These are phyloP conservation scores for Musa acuminata DNA, from an alignment of 176 grass and related monocot genomes.

Conservation along the genomic window DNA sequence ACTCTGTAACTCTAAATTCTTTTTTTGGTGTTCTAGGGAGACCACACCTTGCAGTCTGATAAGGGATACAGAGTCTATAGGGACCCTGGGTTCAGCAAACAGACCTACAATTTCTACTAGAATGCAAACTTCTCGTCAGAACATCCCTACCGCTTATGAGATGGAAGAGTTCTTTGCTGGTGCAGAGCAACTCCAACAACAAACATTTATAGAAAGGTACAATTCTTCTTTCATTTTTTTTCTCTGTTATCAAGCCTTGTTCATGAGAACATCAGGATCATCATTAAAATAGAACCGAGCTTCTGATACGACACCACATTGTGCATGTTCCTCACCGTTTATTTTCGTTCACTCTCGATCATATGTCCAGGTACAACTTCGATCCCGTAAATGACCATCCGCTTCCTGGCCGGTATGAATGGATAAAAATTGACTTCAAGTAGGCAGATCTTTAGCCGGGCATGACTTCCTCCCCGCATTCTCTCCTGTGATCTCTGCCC, in stretches of 20 bases:
- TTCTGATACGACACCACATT: no score
- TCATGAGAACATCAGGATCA: no score
- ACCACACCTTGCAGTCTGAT: constrained; percentile 39
- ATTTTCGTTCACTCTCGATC: background rate
- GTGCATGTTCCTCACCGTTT: background rate
- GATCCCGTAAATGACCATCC: constrained; percentile 16
- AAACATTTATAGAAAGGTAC: constrained; percentile 10
- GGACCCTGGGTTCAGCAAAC: constrained; percentile 31
- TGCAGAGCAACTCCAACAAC: constrained; percentile 1
- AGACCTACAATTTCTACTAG: constrained; percentile 15
- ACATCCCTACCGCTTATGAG: constrained; percentile 17
- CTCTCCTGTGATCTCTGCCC: constrained; percentile 13
- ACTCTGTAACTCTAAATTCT: background rate
- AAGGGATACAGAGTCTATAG: constrained; percentile 9
- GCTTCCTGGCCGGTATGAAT: constrained; percentile 16
- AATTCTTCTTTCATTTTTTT: background rate
- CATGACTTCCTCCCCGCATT: background rate
- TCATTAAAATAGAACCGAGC: no score
- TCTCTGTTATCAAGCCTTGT: background rate
- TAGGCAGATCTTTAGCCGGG: background rate
- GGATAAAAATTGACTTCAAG: background rate
- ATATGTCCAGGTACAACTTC: constrained; percentile 11
- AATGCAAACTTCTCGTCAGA: constrained; percentile 5
- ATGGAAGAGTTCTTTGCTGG: constrained; percentile 23
- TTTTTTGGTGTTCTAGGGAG: constrained; percentile 27